Evolutionary conservation across 441 rosid species (phyloP), one percentile per base, ranked within the genome.

Genomic region (Isatis lusitanica): DNA sequence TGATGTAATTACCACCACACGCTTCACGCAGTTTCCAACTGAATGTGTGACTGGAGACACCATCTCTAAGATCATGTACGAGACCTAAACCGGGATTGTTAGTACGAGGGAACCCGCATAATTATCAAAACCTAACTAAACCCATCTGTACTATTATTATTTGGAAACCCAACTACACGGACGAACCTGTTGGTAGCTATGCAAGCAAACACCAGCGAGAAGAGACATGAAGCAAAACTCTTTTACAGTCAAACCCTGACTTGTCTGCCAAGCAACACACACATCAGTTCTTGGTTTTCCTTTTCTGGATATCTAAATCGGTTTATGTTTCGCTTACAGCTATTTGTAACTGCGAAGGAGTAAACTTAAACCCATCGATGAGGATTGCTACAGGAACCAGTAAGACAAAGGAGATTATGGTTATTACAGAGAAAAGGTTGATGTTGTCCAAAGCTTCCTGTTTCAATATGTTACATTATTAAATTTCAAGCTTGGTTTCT

Each of bases 11-110:
- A 86, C 89, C 74, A 84, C 89, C 15, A 86, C 86, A 1, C 94
- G 88, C 84, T 88, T 88, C 67, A 79, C 84, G 42, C 88, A 83
- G 65, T 88, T 88, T 51, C 88, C 94, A 3, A 89, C 94, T 0
- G 91, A 79, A 66, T 89, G 94, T 9, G 85, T 83, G 13, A 89
- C 85, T 3, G 94, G 91, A 6, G 94, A 89, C 50, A 87, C 86
- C 86, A 82, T 82, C 71, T 78, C 83, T 12, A 89, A 75, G 5
- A 89, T 89, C 78, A 71, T 74, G 55, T 87, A 87, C 13, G 94
- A 85, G 4, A 89, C 88, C 91, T 88, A 76, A 59, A 15, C 31
- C 53, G 5, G 24, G 8, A 3, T 40, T 16, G 30, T 60, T 1
- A 35, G 0, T 15, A 10, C 33, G 46, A 3, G 21, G 15, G 43